Conservation (phyloP, 108 stramenopile species). For the Discostella stelligeroides region DNA sequence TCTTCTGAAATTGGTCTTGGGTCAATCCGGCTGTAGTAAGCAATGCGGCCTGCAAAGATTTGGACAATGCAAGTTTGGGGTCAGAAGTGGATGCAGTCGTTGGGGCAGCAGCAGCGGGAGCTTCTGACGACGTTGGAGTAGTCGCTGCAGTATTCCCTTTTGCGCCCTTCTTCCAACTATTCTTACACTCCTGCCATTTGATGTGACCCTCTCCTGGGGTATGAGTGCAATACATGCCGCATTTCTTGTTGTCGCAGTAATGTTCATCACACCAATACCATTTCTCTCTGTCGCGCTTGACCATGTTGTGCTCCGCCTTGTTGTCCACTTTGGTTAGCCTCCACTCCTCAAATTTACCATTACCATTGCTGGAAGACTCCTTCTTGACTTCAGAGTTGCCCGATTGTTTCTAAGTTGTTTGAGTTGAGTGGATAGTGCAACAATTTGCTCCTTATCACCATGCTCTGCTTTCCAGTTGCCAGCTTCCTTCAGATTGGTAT, state of each 20-base stretch:
- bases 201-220: not conserved
- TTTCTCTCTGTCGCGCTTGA: too few species aligned
- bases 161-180: not conserved
- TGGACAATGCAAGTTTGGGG: not conserved
- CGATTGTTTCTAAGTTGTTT: not conserved
- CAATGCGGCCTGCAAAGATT: constrained; percentile 4
- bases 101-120: not conserved
- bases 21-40: not conserved
- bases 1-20: constrained; percentile 5
- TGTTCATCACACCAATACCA: constrained; percentile 5
- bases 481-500: not conserved
- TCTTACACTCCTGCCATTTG: not conserved
- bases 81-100: constrained; percentile 3
- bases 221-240: constrained; percentile 4
- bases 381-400: not conserved
- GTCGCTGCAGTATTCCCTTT: not conserved
- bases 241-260: not conserved
- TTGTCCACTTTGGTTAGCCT: constrained; percentile 1
- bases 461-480: not conserved
- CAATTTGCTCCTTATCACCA: not conserved
- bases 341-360: not conserved
- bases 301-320: constrained; percentile 3
- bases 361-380: not conserved
- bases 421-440: not conserved
- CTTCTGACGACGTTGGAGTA: not conserved